phyloP scores from a whole-genome alignment of 257 asterid species.

The Solanum arcanum region DNA sequence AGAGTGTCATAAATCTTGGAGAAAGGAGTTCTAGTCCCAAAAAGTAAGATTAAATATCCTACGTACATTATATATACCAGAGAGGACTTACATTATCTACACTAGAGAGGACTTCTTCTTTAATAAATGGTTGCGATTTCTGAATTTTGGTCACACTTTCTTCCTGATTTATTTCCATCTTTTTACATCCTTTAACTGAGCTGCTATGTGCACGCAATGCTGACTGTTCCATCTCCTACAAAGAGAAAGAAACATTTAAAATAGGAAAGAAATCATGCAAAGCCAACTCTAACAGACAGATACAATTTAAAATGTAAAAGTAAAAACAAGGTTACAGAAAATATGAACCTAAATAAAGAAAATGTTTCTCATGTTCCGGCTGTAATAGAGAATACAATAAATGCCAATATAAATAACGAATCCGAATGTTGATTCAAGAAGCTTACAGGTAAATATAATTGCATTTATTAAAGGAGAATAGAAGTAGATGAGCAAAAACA shows the following conservation, averaged over 20 bases:
- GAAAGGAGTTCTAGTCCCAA: not conserved
- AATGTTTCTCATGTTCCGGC: not conserved
- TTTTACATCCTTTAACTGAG: constrained; percentile 32
- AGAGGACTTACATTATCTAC: constrained; percentile 62
- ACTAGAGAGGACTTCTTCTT: constrained; percentile 64
- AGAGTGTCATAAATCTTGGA: not conserved
- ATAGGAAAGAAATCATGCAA: not conserved
- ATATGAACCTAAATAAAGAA: not conserved
- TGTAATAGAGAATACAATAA: not conserved
- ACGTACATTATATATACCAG: constrained; percentile 44
- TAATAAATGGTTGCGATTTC: constrained; percentile 63
- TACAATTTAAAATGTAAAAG: not conserved
- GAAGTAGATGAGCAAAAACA: not conserved
- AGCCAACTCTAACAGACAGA: not conserved
- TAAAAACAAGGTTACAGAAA: not conserved
- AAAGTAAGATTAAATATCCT: not conserved
- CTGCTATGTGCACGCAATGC: constrained; percentile 68
- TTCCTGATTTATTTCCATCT: constrained; percentile 29
- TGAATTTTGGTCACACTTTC: constrained; percentile 28
- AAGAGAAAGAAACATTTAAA: constrained; percentile 2
- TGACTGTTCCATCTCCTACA: constrained; percentile 70
- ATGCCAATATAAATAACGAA: not conserved
- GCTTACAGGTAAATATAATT: not conserved
- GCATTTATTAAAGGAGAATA: not conserved
- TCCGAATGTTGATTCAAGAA: not conserved